These are phyloP conservation scores for Cyclotella distinguenda DNA, from an alignment of 108 stramenopile species.

Conservation along the genomic window DNA sequence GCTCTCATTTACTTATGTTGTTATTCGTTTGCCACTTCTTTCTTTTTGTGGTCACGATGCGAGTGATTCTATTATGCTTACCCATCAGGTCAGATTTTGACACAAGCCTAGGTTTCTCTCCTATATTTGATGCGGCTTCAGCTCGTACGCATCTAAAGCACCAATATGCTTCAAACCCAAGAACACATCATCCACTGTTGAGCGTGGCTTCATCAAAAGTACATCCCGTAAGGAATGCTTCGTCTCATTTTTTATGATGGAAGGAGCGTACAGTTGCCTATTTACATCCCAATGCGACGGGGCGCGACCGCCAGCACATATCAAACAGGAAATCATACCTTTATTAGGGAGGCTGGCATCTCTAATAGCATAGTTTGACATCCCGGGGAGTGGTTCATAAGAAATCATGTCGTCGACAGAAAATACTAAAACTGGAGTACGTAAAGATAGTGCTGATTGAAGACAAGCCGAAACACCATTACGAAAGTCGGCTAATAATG, in stretches of 20 bases:
- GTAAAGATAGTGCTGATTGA: slow-evolving; percentile 59
- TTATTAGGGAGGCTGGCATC: slow-evolving; percentile 65
- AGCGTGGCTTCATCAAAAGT: slow-evolving; percentile 81
- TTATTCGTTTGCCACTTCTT: slow-evolving; percentile 67
- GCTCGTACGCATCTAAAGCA: slow-evolving; percentile 82
- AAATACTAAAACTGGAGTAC: slow-evolving; percentile 73
- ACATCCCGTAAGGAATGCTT: slow-evolving; percentile 61
- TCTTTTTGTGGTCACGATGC: slow-evolving; percentile 80
- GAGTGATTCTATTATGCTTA: slow-evolving; percentile 64
- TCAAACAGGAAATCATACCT: slow-evolving; percentile 68
- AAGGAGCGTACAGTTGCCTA: slow-evolving; percentile 28
- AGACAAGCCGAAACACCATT: slow-evolving; percentile 76
- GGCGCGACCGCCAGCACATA: slow-evolving; percentile 58
- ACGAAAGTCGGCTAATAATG: slow-evolving; percentile 4
- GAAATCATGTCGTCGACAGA: slow-evolving; percentile 74
- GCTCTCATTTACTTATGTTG: not conserved
- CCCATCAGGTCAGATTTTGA: slow-evolving; percentile 59
- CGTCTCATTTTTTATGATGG: slow-evolving; percentile 12
- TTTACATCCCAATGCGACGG: slow-evolving; percentile 64
- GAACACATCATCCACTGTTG: slow-evolving; percentile 85
- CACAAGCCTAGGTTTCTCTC: slow-evolving; percentile 68
- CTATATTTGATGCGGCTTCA: slow-evolving; percentile 61
- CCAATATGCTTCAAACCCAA: slow-evolving; percentile 59
- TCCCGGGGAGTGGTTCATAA: slow-evolving; percentile 61
- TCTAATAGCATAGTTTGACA: slow-evolving; percentile 51